Evolutionary conservation across 2,329 filamentous ascomycete species (phyloP), one percentile per base, ranked within the genome.

Genomic region (Hypocrella siamensis): DNA sequence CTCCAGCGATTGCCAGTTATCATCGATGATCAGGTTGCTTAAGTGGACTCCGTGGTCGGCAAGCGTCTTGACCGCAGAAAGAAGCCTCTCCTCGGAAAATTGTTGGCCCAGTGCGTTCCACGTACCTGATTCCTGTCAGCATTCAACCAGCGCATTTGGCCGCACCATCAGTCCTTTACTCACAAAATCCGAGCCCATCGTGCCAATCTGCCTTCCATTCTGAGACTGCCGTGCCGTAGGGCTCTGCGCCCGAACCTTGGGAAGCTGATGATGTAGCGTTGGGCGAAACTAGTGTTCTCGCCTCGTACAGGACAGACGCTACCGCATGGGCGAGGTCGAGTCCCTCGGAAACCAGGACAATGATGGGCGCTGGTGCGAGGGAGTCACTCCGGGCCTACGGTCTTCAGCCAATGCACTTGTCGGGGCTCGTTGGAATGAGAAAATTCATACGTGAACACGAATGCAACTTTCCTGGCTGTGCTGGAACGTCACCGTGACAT

Each of bases 81-180:
- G 61, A 11, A 98, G 70, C 44, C 84, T 92, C 15, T 82, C 64
- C 37, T 88, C 81, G 0, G 77, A 90, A 21, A 98, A 62, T 28
- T 76, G 61, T 44, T 92, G 83, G 0, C 90, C 90, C 0, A 98
- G 63, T 0, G 76, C 80, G 47, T 96, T 98, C 90, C 90, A 98
- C 1, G 90, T 98, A 51, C 70, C 70, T 74, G 28, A 5, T 3
- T 3, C 10, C 15, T 14, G 38, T 51, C 12, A 52, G 40, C 26
- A 25, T 27, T 28, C 7, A 14, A 10, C 22, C 6, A 10, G 2
- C n/a, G 8, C 7, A 15, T 18, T 4, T 3, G 24, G 15, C 18
- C 21, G 19, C 7, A 28, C 6, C n/a, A 14, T 9, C 28, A 14
- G 15, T 10, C 9, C 9, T 7, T 15, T 3, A 51, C 65, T 51